Conservation (phyloP, 1,139 yeast genomes). For the Lodderomyces metapsilosis region DNA sequence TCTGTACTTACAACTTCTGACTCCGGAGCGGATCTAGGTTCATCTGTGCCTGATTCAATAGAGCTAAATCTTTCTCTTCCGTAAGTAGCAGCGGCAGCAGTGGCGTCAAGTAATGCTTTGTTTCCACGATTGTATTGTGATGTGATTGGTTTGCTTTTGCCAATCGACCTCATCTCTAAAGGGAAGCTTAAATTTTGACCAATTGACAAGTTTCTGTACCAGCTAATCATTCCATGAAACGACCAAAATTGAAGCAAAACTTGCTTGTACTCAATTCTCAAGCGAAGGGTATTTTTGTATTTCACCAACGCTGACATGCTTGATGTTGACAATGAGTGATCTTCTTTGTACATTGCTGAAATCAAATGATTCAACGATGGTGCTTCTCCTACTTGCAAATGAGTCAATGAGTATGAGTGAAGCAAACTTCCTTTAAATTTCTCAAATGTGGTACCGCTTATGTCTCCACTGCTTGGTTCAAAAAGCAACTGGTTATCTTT, state of each 20-base stretch:
- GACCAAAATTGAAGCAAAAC: conserved; percentile 45
- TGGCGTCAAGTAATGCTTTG: conserved; percentile 27
- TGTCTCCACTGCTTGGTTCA: conserved; percentile 30
- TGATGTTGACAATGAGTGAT: conserved; percentile 14
- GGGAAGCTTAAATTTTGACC: conserved; percentile 39
- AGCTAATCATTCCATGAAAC: conserved; percentile 37
- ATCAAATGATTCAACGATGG: conserved; percentile 32
- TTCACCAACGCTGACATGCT: conserved; percentile 26
- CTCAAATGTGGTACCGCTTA: conserved; percentile 12
- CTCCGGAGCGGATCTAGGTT: conserved; percentile 2
- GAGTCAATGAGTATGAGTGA: conserved; percentile 31
- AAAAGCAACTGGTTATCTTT: conserved; percentile 34
- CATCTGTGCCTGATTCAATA: not conserved
- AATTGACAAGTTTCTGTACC: conserved; percentile 36
- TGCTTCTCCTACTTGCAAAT: conserved; percentile 38
- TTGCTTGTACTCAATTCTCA: conserved; percentile 43
- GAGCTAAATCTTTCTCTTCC: conserved; percentile 6
- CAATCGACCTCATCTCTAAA: conserved; percentile 28
- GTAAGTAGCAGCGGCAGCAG: conserved; percentile 25
- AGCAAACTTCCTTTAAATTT: conserved; percentile 25
- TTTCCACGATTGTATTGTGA: conserved; percentile 20
- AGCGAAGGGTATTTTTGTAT: conserved; percentile 37
- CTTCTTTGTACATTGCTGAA: conserved; percentile 29
- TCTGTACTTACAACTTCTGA: conserved; percentile 7
- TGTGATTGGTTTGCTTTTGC: conserved; percentile 36